Evolutionary conservation across 2,329 filamentous ascomycete species (phyloP).

Genomic region (Cercospora zeae-maydis): DNA sequence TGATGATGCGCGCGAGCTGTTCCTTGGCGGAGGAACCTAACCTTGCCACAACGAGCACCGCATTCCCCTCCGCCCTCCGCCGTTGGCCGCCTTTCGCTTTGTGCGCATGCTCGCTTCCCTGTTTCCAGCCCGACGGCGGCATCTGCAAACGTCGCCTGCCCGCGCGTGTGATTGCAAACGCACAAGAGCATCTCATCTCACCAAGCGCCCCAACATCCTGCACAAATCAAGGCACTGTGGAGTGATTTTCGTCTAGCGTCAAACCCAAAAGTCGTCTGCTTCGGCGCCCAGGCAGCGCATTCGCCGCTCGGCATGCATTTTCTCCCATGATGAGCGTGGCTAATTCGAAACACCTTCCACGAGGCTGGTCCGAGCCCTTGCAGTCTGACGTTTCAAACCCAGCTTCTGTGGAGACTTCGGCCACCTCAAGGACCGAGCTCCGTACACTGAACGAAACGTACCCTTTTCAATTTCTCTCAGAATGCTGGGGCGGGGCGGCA

Average conservation of each 20-base stretch:
- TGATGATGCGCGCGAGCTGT: not conserved
- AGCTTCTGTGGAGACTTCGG: not conserved
- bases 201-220: not conserved
- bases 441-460: not conserved
- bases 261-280: not conserved
- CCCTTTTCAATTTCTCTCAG: not conserved
- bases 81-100: not conserved
- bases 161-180: not conserved
- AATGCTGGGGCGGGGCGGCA: no score
- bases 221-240: conserved; percentile 1
- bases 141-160: not conserved
- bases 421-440: not conserved
- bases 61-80: not conserved
- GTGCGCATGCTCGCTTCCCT: not conserved
- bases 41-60: not conserved
- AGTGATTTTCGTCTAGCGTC: not conserved
- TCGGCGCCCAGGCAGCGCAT: not conserved
- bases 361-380: not conserved
- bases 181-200: not conserved
- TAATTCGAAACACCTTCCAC: not conserved
- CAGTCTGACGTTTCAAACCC: not conserved
- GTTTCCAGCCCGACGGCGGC: not conserved
- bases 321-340: not conserved
- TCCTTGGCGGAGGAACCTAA: not conserved
- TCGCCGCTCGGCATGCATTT: not conserved